A percentile compares a stretch with the other conserved stretches of the same genome.
Conservation (phyloP, 1,284 basidiomycete genomes). For the Porogramme epimiltina region DNA sequence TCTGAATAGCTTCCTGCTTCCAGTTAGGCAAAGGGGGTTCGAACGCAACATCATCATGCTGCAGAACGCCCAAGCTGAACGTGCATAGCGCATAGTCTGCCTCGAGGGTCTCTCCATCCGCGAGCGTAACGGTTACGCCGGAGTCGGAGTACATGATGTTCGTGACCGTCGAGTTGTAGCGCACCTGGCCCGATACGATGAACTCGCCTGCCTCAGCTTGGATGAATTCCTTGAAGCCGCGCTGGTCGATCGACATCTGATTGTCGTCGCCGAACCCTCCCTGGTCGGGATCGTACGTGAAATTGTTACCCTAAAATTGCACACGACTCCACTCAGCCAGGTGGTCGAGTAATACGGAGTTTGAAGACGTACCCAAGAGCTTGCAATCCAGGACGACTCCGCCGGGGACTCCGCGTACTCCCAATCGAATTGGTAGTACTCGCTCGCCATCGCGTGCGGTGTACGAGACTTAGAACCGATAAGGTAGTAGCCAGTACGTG, state of each 20-base stretch:
- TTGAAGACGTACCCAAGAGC: slow-evolving; percentile 59
- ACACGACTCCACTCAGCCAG: no score
- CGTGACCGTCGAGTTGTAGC: slow-evolving; percentile 53
- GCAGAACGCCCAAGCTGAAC: slow-evolving; percentile 54
- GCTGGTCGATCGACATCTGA: slow-evolving; percentile 56
- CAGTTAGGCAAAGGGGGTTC: slow-evolving; percentile 58
- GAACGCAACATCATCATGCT: slow-evolving; percentile 63
- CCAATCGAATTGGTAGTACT: slow-evolving; percentile 59
- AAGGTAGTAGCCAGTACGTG: slow-evolving; percentile 50
- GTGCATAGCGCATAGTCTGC: slow-evolving; percentile 30
- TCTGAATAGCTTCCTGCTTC: slow-evolving; percentile 69
- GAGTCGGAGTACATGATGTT: slow-evolving; percentile 48
- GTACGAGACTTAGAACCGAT: slow-evolving; percentile 45
- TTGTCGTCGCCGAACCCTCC: slow-evolving; percentile 62
- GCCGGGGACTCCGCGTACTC: slow-evolving; percentile 60
- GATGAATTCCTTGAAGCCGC: slow-evolving; percentile 59
- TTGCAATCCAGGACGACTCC: slow-evolving; percentile 62
- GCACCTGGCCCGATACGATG: slow-evolving; percentile 44
- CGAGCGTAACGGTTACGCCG: slow-evolving; percentile 43
- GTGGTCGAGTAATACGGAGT: no score
- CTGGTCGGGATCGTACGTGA: slow-evolving; percentile 55
- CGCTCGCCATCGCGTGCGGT: slow-evolving; percentile 48
- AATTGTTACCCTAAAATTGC: slow-evolving; percentile 60
- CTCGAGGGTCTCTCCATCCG: slow-evolving; percentile 38
- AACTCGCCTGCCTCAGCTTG: slow-evolving; percentile 58